Evolutionary conservation across 106 monocot species (phyloP).

Genomic region (Posidonia australis): DNA sequence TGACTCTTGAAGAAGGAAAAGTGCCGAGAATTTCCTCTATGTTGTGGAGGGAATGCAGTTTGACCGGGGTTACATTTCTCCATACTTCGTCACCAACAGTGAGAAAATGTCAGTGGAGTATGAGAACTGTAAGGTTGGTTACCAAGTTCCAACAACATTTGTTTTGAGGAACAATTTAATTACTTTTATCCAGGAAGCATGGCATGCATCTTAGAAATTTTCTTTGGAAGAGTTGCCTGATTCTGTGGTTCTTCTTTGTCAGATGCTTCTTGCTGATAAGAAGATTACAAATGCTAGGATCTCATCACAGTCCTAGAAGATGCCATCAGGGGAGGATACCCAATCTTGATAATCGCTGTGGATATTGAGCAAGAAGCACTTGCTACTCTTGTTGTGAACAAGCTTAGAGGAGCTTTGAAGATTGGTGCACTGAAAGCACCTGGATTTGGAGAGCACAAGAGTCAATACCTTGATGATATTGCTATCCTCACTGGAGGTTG

Average conservation of each 20-base stretch:
- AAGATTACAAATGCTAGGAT: constrained; percentile 64
- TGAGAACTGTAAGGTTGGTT: constrained; percentile 52
- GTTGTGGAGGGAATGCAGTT: constrained; percentile 91
- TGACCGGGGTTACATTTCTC: constrained; percentile 83
- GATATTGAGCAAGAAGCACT: constrained; percentile 58
- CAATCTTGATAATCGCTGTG: constrained; percentile 74
- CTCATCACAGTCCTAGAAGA: constrained; percentile 55
- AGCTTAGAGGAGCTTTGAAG: constrained; percentile 73
- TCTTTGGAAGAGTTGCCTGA: not conserved
- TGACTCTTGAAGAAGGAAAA: constrained; percentile 71
- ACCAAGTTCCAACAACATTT: not conserved
- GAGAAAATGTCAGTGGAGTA: constrained; percentile 57
- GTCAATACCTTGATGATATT: constrained; percentile 77
- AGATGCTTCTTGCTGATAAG: constrained; percentile 89
- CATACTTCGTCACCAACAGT: constrained; percentile 74
- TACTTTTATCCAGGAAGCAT: not conserved
- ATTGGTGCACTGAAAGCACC: constrained; percentile 84
- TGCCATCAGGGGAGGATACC: constrained; percentile 71
- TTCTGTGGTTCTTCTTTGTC: not conserved
- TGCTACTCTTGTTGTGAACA: constrained; percentile 69
- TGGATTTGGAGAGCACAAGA: constrained; percentile 82
- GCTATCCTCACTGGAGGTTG: constrained; percentile 87
- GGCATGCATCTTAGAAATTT: not conserved
- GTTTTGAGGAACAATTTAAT: not conserved
- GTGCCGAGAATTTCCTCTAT: constrained; percentile 36